These are phyloP conservation scores for Hymenotorrendiella dingleyae DNA, from an alignment of 2,329 filamentous ascomycete species.

Conservation along the genomic window DNA sequence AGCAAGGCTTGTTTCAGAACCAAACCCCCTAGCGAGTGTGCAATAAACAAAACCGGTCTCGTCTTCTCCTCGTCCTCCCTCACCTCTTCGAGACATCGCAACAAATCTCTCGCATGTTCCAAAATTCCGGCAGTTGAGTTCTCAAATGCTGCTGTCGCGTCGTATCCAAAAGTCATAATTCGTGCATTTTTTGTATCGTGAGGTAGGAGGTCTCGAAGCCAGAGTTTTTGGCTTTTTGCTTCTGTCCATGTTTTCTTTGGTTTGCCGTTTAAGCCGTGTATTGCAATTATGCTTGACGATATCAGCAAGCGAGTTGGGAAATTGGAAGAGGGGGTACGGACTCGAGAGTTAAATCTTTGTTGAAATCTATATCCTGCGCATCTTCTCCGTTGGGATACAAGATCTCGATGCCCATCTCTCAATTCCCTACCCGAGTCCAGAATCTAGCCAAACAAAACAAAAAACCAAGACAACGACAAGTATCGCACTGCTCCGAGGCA, in stretches of 20 bases:
- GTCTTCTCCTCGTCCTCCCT: slow-evolving; percentile 1
- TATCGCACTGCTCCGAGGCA: too few species aligned
- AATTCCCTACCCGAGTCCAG: too few species aligned
- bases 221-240: slow-evolving; percentile 15
- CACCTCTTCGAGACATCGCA: slow-evolving; percentile 5
- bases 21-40: slow-evolving; percentile 16
- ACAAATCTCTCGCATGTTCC: slow-evolving; percentile 15
- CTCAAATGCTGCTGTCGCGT: slow-evolving; percentile 21
- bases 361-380: too few species aligned
- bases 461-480: too few species aligned
- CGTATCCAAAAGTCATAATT: slow-evolving; percentile 33
- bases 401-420: too few species aligned
- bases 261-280: slow-evolving; percentile 29
- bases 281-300: slow-evolving; percentile 24
- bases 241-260: slow-evolving; percentile 24
- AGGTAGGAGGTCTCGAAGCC: slow-evolving; percentile 30
- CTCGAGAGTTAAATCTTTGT: too few species aligned
- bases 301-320: too few species aligned
- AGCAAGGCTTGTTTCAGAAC: slow-evolving; percentile 17
- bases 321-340: too few species aligned
- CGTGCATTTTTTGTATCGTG: slow-evolving; percentile 28
- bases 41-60: slow-evolving; percentile 16
- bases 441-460: too few species aligned
- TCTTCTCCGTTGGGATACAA: too few species aligned
- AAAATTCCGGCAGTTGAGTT: slow-evolving; percentile 8